Percentiles rank a stretch among this genome's conserved stretches.
phyloP scores from a whole-genome alignment of 2,329 filamentous ascomycete species.

The Beauveria caledonica region DNA sequence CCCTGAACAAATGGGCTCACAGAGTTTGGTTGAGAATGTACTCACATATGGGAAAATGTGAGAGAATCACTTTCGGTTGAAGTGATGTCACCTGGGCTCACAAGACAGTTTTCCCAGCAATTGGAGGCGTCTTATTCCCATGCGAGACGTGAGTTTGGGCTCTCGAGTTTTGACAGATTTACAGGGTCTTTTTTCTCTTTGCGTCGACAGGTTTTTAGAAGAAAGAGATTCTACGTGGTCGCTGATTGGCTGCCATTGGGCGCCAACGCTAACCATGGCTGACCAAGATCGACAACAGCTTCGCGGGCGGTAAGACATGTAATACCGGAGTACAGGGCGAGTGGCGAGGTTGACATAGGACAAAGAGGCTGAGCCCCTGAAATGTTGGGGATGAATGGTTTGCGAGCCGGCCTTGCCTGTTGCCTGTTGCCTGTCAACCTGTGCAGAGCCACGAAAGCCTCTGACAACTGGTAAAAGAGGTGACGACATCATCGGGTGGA shows the following conservation, averaged over 20 bases:
- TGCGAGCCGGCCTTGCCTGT: neutral
- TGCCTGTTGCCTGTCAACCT: no score
- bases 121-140: no score
- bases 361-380: conserved; percentile 10
- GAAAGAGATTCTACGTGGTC: neutral
- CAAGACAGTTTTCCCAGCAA: no score
- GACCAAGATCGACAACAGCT: neutral
- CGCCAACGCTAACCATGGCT: neutral
- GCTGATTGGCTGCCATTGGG: neutral
- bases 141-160: neutral
- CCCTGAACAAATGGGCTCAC: no score
- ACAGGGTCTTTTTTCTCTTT: neutral
- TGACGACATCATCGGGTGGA: conserved; percentile 6
- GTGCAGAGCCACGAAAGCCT: neutral
- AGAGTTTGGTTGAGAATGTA: no score
- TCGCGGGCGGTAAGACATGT: neutral
- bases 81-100: no score
- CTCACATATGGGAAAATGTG: no score
- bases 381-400: neutral
- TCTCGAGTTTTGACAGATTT: neutral
- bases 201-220: neutral
- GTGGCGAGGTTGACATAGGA: neutral
- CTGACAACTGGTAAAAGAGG: neutral
- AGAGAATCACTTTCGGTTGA: no score
- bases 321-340: neutral